Percentiles rank a stretch among this genome's conserved stretches.
These are phyloP conservation scores for Fusarium staphyleae DNA, from an alignment of 2,329 filamentous ascomycete species.

Conservation along the genomic window DNA sequence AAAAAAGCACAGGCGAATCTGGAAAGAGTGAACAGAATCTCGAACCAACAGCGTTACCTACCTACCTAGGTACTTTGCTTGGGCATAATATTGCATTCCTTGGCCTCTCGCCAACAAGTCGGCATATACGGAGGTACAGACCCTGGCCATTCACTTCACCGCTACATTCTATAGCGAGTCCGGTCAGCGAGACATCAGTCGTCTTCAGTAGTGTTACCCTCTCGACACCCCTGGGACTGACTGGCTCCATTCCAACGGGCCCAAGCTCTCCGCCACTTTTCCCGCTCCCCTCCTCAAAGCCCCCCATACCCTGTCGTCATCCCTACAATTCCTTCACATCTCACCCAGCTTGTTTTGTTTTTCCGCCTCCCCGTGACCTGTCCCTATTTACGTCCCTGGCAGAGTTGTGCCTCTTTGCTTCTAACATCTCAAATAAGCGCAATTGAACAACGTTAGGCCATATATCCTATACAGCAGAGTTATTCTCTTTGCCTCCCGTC, in stretches of 20 bases:
- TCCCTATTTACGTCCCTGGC: constrained; percentile 20
- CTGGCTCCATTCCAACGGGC: constrained; percentile 36
- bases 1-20: constrained; percentile 17
- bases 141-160: constrained; percentile 15
- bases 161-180: constrained; percentile 25
- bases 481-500: constrained; percentile 1
- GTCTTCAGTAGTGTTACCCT: background rate
- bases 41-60: constrained; percentile 13
- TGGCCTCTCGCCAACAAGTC: constrained; percentile 20
- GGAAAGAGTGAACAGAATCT: constrained; percentile 7
- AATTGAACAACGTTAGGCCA: constrained; percentile 20
- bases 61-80: background rate
- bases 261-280: constrained; percentile 41
- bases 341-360: constrained; percentile 22
- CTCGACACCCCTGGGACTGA: constrained; percentile 25
- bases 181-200: constrained; percentile 20
- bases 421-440: constrained; percentile 17
- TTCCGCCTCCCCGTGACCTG: constrained; percentile 27
- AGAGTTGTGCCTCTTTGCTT: constrained; percentile 12
- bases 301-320: constrained; percentile 35
- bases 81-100: background rate
- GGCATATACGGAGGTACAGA: no score
- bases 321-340: constrained; percentile 25
- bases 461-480: constrained; percentile 2
- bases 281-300: background rate